Evolutionary conservation across 805 yeast species (phyloP), one percentile per base, ranked within the genome.

Genomic region (Isabelozyma rhagii): DNA sequence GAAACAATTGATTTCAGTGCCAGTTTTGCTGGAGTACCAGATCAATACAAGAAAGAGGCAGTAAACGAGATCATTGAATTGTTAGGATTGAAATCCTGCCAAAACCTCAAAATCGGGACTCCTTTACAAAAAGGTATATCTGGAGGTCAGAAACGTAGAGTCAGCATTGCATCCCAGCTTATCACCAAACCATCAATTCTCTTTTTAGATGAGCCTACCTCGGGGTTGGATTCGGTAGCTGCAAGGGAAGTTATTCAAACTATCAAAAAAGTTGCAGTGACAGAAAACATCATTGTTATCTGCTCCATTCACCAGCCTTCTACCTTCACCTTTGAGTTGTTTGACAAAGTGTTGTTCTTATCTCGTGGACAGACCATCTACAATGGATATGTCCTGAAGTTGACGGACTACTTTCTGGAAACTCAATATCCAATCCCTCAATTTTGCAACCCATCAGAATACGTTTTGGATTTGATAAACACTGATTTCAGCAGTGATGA

Each of bases 201-300:
- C 36, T 81, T 82, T 59, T 66, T 82, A 50, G 85, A 81, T 67
- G 85, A 81, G 59, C 84, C 84, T 34, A 81, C 85, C 14, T 80
- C 84, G 34, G 85, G 85, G 40, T 64, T 80, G 53, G 85, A 81
- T 57, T 77, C 85, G n/a, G 69, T 64, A 51, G 78, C 85, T 27
- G 81, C 85, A 10, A 76, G 83, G 82, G 75, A 85, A 11, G 78
- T 82, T 57, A 71, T 80, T 50, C 75, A 78, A 57, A 76, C 81
- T 54, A 57, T 68, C 77, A 59, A 75, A 72, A 57, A 71, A 70
- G 46, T 70, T 75, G 59, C 84, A 79, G 40, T 29, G 31, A 45
- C 48, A 14, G 55, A 57, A 57, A 60, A 44, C 58, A 59, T 6
- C 72, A 72, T 41, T 75, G 80, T 82, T 54, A 67, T 82, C 49